Conservation (phyloP, 2,329 filamentous ascomycete species). For the Teratosphaeria destructans region DNA sequence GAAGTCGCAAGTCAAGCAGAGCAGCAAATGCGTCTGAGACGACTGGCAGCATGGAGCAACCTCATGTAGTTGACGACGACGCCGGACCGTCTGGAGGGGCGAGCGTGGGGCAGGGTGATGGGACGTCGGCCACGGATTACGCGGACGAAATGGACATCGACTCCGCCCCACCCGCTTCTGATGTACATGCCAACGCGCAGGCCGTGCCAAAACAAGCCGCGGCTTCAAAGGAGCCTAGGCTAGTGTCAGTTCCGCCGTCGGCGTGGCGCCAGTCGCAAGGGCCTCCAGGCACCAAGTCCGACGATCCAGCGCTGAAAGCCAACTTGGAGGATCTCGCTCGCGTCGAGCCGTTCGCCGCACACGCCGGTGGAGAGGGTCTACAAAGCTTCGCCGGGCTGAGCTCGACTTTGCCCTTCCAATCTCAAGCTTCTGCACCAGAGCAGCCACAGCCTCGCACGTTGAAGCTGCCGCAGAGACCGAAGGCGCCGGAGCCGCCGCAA, state of each 20-base stretch:
- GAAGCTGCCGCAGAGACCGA: slow-evolving; percentile 41
- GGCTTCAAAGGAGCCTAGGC: slow-evolving; percentile 18
- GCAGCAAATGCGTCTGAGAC: slow-evolving; percentile 5
- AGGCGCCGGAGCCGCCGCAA: slow-evolving; percentile 27
- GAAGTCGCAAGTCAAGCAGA: slow-evolving; percentile 18
- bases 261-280: slow-evolving; percentile 17
- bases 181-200: slow-evolving; percentile 4
- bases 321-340: slow-evolving; percentile 43
- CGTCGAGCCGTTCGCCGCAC: slow-evolving; percentile 28
- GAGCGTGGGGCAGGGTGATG: background rate
- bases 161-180: slow-evolving; percentile 20
- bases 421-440: slow-evolving; percentile 36
- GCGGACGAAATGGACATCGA: slow-evolving; percentile 41
- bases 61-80: slow-evolving; percentile 23
- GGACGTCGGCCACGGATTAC: slow-evolving; percentile 11
- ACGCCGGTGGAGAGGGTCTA: slow-evolving; percentile 37
- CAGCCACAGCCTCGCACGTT: slow-evolving; percentile 32
- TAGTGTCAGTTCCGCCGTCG: slow-evolving; percentile 23
- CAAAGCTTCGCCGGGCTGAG: slow-evolving; percentile 44
- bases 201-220: slow-evolving; percentile 1
- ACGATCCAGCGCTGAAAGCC: slow-evolving; percentile 9
- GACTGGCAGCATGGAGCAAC: slow-evolving; percentile 11
- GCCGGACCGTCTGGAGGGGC: slow-evolving; percentile 13
- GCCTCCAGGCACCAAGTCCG: slow-evolving; percentile 3
- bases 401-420: slow-evolving; percentile 48